Evolutionary conservation across 768 basidiomycete species (phyloP).

Genomic region (Lactarius sanguifluus): DNA sequence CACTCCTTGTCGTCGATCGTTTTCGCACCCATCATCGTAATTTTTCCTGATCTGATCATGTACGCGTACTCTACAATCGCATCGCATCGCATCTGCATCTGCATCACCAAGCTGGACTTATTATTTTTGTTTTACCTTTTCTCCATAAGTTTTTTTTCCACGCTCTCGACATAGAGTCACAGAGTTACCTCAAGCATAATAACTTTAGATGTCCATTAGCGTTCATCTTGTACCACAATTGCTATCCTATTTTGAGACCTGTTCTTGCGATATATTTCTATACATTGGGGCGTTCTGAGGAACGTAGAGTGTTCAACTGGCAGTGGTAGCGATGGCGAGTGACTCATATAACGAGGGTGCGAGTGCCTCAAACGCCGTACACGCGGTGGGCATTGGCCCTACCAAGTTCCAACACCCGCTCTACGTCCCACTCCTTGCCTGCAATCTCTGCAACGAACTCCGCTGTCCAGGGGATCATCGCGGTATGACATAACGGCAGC

Average conservation of each 20-base stretch:
- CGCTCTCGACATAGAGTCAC: constrained; percentile 17
- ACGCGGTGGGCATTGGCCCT: constrained; percentile 62
- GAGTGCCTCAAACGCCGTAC: constrained; percentile 46
- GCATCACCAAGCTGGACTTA: constrained; percentile 19
- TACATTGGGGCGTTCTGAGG: neutral
- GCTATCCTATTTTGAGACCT: neutral
- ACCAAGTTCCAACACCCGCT: constrained; percentile 57
- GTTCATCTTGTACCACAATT: constrained; percentile 20
- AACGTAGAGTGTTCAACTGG: neutral
- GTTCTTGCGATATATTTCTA: constrained; percentile 1
- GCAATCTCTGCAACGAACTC: constrained; percentile 61
- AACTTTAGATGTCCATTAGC: constrained; percentile 6
- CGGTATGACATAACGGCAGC: constrained; percentile 71
- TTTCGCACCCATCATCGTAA: neutral
- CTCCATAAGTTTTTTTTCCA: constrained; percentile 2
- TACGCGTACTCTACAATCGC: constrained; percentile 20
- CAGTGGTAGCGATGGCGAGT: neutral
- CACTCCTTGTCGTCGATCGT: neutral
- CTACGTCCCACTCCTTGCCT: constrained; percentile 49
- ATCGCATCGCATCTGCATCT: constrained; percentile 22
- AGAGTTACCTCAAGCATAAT: constrained; percentile 9
- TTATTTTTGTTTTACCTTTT: neutral
- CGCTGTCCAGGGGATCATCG: constrained; percentile 86
- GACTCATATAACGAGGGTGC: neutral
- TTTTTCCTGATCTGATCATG: constrained; percentile 3